Evolutionary conservation across 1,284 basidiomycete species (phyloP).

Genomic region (Sporisorium iseilematis-ciliati): DNA sequence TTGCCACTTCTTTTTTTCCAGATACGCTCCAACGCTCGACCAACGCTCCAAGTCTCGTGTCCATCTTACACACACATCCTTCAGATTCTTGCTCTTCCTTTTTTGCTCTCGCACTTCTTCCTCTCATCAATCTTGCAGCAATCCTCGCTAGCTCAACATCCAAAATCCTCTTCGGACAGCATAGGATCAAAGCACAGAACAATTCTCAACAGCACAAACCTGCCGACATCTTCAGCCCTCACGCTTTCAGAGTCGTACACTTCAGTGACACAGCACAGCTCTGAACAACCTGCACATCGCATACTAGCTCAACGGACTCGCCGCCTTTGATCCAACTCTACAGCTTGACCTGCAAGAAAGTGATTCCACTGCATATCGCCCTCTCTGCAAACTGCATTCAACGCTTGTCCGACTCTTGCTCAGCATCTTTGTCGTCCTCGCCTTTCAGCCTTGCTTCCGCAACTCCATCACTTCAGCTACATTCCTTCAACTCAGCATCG

Average conservation of each 20-base stretch:
- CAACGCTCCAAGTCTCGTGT: neutral
- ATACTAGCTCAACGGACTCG: neutral
- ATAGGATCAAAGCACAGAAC: conserved; percentile 2
- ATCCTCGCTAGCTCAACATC: neutral
- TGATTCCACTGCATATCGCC: neutral
- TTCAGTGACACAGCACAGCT: conserved; percentile 1
- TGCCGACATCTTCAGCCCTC: neutral
- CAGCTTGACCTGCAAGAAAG: neutral
- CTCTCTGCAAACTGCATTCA: conserved; percentile 17
- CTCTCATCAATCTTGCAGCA: conserved; percentile 1
- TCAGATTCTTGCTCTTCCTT: neutral
- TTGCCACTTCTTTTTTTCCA: conserved; percentile 22
- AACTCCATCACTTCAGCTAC: neutral
- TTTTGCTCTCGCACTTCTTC: neutral
- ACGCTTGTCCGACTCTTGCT: neutral
- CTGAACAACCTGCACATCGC: neutral
- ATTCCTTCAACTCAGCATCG: neutral
- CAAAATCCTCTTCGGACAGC: conserved; percentile 4
- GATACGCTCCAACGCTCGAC: conserved; percentile 1
- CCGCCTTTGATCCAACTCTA: neutral
- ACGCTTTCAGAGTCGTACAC: neutral
- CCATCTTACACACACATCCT: conserved; percentile 6
- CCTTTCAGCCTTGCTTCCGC: neutral
- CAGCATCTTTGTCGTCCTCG: neutral
- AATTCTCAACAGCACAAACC: no score